Evolutionary conservation across 2,329 filamentous ascomycete species (phyloP), one percentile per base, ranked within the genome.

Genomic region (Talaromyces sp.): DNA sequence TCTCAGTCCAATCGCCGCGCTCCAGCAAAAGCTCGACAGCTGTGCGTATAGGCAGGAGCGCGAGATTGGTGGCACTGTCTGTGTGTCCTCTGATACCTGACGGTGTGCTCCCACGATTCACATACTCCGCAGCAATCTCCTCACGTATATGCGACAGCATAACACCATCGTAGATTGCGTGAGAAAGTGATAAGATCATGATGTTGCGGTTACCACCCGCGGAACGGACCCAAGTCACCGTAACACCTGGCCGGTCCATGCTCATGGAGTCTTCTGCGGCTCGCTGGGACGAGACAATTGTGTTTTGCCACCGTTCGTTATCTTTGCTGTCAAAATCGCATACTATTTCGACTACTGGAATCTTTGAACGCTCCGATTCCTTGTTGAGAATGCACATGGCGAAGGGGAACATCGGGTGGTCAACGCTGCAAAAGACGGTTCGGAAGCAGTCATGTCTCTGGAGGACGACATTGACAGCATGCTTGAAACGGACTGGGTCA

Each of bases 231-330:
- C 58, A 61, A n/a, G 58, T 35, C 25, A 61, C 25, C 9, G 58
- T 61, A 19, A 61, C 31, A 33, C 58, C 58, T 22, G 43, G 27
- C 33, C 43, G 43, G 43, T 61, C 58, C 13, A 61, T 35, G 58
- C 58, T 49, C 58, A 61, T 61, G 58, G 58, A 45, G 58, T 45
- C 25, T 61, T 61, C 58, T 61, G 58, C 58, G n/a, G 58, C 58
- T 3, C n/a, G 31, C 33, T 61, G 58, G 58, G n/a, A 37, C n/a
- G 39, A 37, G 31, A n/a, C 31, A 31, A 61, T 47, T 33, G 58
- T 61, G 31, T 49, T 47, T 27, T 47, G 58, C 58, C 58, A 61
- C 11, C 27, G 58, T 47, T 56, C 27, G 2, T 15, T 37, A 56
- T 56, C 52, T 19, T 37, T 56, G 52, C n/a, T 39, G 52, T 37